Conservation (phyloP, 2,329 filamentous ascomycete species). For the Sclerotinia nivalis region DNA sequence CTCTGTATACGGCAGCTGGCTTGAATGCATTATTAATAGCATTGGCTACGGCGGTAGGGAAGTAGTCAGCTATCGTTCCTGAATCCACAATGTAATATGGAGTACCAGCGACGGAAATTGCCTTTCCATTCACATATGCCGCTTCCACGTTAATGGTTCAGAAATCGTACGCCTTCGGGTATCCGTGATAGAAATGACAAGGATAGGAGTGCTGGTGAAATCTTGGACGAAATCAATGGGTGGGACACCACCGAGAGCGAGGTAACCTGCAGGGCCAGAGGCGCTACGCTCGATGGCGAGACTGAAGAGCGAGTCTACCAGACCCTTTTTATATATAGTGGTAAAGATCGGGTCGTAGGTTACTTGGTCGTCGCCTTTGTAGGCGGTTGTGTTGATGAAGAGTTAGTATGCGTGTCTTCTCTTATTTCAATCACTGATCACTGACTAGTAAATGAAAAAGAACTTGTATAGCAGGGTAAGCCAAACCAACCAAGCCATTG, state of each 20-base stretch:
- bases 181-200: slow-evolving; percentile 31
- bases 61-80: slow-evolving; percentile 46
- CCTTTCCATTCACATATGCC: slow-evolving; percentile 21
- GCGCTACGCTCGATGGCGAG: slow-evolving; percentile 48
- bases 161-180: slow-evolving; percentile 29
- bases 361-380: slow-evolving; percentile 29
- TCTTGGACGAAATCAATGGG: slow-evolving; percentile 41
- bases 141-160: slow-evolving; percentile 32
- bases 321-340: slow-evolving; percentile 48
- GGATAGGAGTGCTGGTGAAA: slow-evolving; percentile 31
- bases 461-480: slow-evolving; percentile 47
- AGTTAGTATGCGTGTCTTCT: background rate
- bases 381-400: slow-evolving; percentile 35
- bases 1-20: slow-evolving; percentile 45
- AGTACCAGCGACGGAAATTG: slow-evolving; percentile 16
- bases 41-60: slow-evolving; percentile 43
- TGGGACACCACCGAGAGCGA: slow-evolving; percentile 53
- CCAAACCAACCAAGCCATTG: slow-evolving; percentile 53
- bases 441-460: background rate
- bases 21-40: slow-evolving; percentile 46
- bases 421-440: background rate
- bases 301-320: slow-evolving; percentile 50
- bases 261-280: slow-evolving; percentile 44
- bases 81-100: slow-evolving; percentile 44
- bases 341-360: slow-evolving; percentile 52